A percentile compares a stretch with the other conserved stretches of the same genome.
These are phyloP conservation scores for Starmerella cellae DNA, from an alignment of 805 yeast species.

Conservation along the genomic window DNA sequence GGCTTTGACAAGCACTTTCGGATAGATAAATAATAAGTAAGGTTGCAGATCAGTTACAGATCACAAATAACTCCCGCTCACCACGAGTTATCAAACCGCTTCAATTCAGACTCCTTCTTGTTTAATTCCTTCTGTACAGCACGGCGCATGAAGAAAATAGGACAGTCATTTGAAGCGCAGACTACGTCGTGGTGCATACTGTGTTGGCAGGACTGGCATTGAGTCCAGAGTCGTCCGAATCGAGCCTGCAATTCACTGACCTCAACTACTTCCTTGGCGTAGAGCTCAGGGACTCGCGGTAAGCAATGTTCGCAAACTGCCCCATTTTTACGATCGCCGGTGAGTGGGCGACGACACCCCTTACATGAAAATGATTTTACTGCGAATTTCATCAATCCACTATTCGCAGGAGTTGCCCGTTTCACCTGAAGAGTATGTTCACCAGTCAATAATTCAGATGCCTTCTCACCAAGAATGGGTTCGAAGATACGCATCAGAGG, in stretches of 20 bases:
- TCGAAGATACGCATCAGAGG: constrained; percentile 89
- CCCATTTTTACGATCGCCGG: constrained; percentile 41
- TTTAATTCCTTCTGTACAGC: constrained; percentile 63
- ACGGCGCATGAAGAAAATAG: constrained; percentile 92
- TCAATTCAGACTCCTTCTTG: constrained; percentile 44
- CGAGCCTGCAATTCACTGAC: constrained; percentile 69
- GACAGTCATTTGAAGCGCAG: constrained; percentile 92
- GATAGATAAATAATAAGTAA: too few species aligned
- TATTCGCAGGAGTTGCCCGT: constrained; percentile 57
- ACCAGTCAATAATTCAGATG: constrained; percentile 67
- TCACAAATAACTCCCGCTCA: too few species aligned
- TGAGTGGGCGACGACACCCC: constrained; percentile 72
- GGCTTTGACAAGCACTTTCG: too few species aligned
- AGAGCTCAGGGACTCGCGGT: constrained; percentile 58
- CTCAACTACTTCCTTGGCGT: constrained; percentile 65
- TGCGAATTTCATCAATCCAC: constrained; percentile 86
- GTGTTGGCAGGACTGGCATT: constrained; percentile 96
- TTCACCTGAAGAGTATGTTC: constrained; percentile 68
- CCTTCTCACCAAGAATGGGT: constrained; percentile 83
- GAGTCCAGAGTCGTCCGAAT: constrained; percentile 89
- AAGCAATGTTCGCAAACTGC: constrained; percentile 70
- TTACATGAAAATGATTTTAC: constrained; percentile 79
- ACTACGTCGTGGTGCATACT: constrained; percentile 89
- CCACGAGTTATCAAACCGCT: constrained; percentile 45
- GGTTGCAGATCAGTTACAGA: too few species aligned